Evolutionary conservation across 345 rosid species (phyloP), one percentile per base, ranked within the genome.

Genomic region (Salix suchowensis): DNA sequence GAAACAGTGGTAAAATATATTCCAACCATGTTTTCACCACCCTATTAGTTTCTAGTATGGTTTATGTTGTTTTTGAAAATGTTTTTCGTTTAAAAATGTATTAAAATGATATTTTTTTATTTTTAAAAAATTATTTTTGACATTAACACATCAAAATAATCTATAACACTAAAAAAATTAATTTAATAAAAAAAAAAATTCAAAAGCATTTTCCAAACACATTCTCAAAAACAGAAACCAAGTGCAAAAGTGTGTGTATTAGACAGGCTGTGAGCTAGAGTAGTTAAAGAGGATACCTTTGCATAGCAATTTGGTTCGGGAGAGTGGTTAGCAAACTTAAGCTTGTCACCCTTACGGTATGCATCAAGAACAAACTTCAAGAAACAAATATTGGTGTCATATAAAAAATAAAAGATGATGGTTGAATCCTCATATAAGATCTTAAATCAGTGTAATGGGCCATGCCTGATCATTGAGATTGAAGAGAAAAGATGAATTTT

Each of bases 231-330:
- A 32, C 28, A 40, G 44, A 40, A 40, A 40, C 3, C 44, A 42
- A 74, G 18, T 21, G 7, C 18, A 75, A 34, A 52, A 28, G 65
- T 23, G 26, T 1, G 58, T 14, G 4, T 60, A 28, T 39, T 12
- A 34, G 23, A 30, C 9, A 12, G 28, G 15, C 46, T 10, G 34
- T 15, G 28, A 26, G 55, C 42, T 5, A 34, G 3, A 52, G 69
- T 11, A 16, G 44, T 15, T 13, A 39, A 30, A n/a, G 7, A 13
- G 28, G 28, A 21, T 87, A 96, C 99, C 97, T 96, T 96, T 16
- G 97, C 98, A 72, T 94, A 96, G 85, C 99, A 94, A 75, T 96
- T 96, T 54, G 99, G 99, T 70, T 92, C 97, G 0, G 99, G 99
- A 36, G 98, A 88, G 79, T 96, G 99, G 83, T 96, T 94, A 58